These are phyloP conservation scores for Jimgerdemannia lactiflua DNA, from an alignment of 192 early-diverging fungal species.

Conservation along the genomic window DNA sequence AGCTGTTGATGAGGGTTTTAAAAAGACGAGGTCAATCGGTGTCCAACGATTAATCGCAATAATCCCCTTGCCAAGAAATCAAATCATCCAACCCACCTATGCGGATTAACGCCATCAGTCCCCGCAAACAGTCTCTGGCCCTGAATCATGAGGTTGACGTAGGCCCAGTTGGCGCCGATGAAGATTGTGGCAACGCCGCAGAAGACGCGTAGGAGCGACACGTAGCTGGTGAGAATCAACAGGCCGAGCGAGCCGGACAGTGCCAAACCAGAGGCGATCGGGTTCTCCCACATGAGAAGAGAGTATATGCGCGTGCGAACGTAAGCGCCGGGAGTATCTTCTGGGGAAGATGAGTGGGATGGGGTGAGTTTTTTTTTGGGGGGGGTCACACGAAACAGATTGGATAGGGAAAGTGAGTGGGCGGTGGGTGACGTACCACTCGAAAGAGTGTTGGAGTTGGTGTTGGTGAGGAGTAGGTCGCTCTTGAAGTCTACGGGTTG, in stretches of 20 bases:
- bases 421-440: too few relatives aligned
- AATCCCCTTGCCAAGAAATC: too few relatives aligned
- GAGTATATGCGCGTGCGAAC: constrained; percentile 18
- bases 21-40: too few relatives aligned
- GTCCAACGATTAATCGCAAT: too few relatives aligned
- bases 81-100: constrained; percentile 17
- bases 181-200: constrained; percentile 24
- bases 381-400: too few relatives aligned
- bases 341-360: too few relatives aligned
- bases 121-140: constrained; percentile 20
- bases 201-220: constrained; percentile 26
- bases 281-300: constrained; percentile 32
- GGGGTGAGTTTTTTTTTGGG: too few relatives aligned
- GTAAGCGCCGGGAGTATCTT: constrained; percentile 10
- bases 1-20: neutral
- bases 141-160: constrained; percentile 28
- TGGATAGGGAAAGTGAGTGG: too few relatives aligned
- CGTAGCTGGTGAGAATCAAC: constrained; percentile 28
- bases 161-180: constrained; percentile 33
- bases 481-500: too few relatives aligned
- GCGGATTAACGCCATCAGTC: constrained; percentile 21
- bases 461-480: too few relatives aligned
- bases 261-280: constrained; percentile 14
- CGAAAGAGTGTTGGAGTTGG: too few relatives aligned
- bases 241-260: constrained; percentile 14